phyloP scores from a whole-genome alignment of 208 protist genomes.

The Leishmania tropica region DNA sequence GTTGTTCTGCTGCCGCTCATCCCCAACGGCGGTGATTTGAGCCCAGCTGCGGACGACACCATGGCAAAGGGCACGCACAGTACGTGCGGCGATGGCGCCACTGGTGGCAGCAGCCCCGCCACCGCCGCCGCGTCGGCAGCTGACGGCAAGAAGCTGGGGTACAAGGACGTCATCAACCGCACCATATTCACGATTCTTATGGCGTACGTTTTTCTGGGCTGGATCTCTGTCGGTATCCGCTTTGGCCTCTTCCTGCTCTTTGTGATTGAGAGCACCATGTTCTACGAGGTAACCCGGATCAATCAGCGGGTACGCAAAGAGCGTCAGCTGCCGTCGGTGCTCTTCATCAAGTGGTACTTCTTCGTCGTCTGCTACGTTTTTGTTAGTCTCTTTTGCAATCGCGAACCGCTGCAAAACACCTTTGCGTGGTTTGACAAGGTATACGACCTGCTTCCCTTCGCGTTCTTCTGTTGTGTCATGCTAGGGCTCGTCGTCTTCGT shows the following conservation, averaged over 20 bases:
- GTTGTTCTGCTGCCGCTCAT: slow-evolving; percentile 32
- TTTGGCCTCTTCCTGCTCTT: slow-evolving; percentile 71
- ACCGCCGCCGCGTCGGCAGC: neutral
- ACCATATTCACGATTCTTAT: slow-evolving; percentile 85
- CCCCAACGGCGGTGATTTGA: neutral
- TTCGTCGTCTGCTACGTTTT: slow-evolving; percentile 51
- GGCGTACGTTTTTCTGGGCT: slow-evolving; percentile 82
- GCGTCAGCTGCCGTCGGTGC: slow-evolving; percentile 67
- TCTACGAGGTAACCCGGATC: slow-evolving; percentile 90
- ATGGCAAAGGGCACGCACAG: slow-evolving; percentile 5
- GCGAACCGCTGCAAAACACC: slow-evolving; percentile 60
- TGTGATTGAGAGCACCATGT: slow-evolving; percentile 79
- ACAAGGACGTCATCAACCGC: slow-evolving; percentile 82
- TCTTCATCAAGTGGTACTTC: slow-evolving; percentile 87
- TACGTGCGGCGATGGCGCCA: neutral
- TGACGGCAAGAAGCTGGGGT: slow-evolving; percentile 40
- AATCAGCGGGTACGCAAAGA: slow-evolving; percentile 78
- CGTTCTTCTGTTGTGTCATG: slow-evolving; percentile 66
- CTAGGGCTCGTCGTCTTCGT: slow-evolving; percentile 90
- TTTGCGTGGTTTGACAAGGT: slow-evolving; percentile 50
- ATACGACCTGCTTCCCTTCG: slow-evolving; percentile 65
- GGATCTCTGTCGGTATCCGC: slow-evolving; percentile 80
- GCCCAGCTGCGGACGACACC: neutral
- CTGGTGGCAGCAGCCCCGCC: neutral
- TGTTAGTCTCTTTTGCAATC: slow-evolving; percentile 46